phyloP scores from a whole-genome alignment of 1,284 basidiomycete genomes.

The Rhizoctonia solani region DNA sequence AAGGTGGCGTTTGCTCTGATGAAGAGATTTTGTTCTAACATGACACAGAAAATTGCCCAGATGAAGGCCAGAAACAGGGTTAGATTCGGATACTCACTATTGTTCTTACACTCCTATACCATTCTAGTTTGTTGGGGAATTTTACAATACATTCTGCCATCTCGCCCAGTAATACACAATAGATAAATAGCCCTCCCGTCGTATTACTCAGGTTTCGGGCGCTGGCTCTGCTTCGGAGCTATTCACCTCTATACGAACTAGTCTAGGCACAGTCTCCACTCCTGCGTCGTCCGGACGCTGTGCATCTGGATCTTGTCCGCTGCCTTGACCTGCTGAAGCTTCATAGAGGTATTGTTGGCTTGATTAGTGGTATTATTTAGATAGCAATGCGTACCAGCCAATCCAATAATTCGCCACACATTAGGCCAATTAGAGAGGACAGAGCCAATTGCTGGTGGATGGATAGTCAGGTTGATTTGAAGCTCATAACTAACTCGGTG shows the following conservation, averaged over 20 bases:
- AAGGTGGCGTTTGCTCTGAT: conserved; percentile 39
- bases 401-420: conserved; percentile 38
- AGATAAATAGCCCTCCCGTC: background rate
- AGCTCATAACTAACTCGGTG: background rate
- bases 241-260: conserved; percentile 22
- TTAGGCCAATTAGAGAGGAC: conserved; percentile 39
- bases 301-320: conserved; percentile 11
- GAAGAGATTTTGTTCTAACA: background rate
- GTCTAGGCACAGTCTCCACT: conserved; percentile 26
- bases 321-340: conserved; percentile 25
- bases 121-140: too few species aligned
- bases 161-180: background rate
- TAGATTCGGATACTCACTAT: too few species aligned
- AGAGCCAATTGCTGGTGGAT: conserved; percentile 35
- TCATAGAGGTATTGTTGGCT: background rate
- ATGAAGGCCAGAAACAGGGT: conserved; percentile 66
- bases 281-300: conserved; percentile 16
- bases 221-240: conserved; percentile 1
- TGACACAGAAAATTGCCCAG: conserved; percentile 44
- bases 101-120: too few species aligned
- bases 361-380: background rate
- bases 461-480: background rate
- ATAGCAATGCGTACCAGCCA: conserved; percentile 31
- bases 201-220: conserved; percentile 10
- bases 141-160: background rate